These are phyloP conservation scores for Yamadazyma kanchanaburiensis DNA, from an alignment of 1,139 yeast genomes.

Conservation along the genomic window DNA sequence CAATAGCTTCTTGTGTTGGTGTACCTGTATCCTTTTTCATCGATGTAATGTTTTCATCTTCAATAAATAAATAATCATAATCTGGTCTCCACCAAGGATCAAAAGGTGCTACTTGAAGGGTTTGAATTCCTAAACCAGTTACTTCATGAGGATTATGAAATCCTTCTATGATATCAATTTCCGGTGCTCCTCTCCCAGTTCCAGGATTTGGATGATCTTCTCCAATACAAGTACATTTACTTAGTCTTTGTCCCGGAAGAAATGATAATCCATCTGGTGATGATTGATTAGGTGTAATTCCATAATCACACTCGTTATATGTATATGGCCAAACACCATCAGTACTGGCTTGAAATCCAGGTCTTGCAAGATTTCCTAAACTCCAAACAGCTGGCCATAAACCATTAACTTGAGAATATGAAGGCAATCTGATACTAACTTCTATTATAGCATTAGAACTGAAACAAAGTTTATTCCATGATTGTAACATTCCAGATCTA, in stretches of 20 bases:
- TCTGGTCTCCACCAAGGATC: slow-evolving; percentile 35
- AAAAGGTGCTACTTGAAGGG: slow-evolving; percentile 31
- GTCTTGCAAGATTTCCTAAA: slow-evolving; percentile 28
- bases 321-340: slow-evolving; percentile 36
- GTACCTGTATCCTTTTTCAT: slow-evolving; percentile 29
- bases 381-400: slow-evolving; percentile 35
- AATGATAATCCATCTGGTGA: slow-evolving; percentile 28
- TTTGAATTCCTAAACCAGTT: slow-evolving; percentile 23
- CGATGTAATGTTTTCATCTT: slow-evolving; percentile 17
- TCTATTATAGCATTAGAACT: slow-evolving; percentile 25
- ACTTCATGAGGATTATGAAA: slow-evolving; percentile 17
- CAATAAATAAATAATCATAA: slow-evolving; percentile 21
- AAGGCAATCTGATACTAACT: slow-evolving; percentile 22
- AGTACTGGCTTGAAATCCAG: slow-evolving; percentile 28
- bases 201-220: slow-evolving; percentile 31
- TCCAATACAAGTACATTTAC: slow-evolving; percentile 22
- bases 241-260: slow-evolving; percentile 28
- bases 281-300: slow-evolving; percentile 28
- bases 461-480: slow-evolving; percentile 30
- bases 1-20: slow-evolving; percentile 29
- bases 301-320: slow-evolving; percentile 28
- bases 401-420: slow-evolving; percentile 21
- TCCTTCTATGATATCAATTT: slow-evolving; percentile 31
- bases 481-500: slow-evolving; percentile 29
- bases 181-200: slow-evolving; percentile 31